Percentiles rank a stretch among this genome's conserved stretches.
These are phyloP conservation scores for Yarrowia galli DNA, from an alignment of 1,139 yeast species.

Conservation along the genomic window DNA sequence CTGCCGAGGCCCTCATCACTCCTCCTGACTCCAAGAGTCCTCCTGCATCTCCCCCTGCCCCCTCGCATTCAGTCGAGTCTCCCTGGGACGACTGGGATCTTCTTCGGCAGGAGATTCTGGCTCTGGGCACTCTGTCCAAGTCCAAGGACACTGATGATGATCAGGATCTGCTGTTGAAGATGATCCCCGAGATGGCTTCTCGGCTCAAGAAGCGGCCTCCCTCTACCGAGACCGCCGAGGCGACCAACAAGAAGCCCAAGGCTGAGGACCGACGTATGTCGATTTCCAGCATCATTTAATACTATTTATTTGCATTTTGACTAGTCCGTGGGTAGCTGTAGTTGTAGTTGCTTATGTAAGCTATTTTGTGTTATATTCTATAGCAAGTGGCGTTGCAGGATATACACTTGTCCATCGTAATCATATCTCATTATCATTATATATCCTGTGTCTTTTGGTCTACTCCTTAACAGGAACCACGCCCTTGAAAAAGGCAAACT, in stretches of 20 bases:
- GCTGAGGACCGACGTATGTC: slow-evolving; percentile 43
- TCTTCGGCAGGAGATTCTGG: slow-evolving; percentile 32
- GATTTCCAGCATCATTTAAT: slow-evolving; percentile 45
- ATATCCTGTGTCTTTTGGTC: slow-evolving; percentile 16
- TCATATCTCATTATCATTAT: slow-evolving; percentile 39
- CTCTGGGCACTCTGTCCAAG: slow-evolving; percentile 13
- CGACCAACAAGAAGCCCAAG: slow-evolving; percentile 17
- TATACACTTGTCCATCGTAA: slow-evolving; percentile 2
- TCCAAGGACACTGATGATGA: slow-evolving; percentile 16
- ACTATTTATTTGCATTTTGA: slow-evolving; percentile 26
- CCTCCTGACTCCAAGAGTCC: slow-evolving; percentile 33
- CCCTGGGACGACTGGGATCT: slow-evolving; percentile 32
- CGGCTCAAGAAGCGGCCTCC: slow-evolving; percentile 20
- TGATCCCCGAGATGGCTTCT: slow-evolving; percentile 26
- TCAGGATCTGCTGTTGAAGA: slow-evolving; percentile 17
- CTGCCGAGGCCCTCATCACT: slow-evolving; percentile 18
- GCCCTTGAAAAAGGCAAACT: slow-evolving; percentile 50
- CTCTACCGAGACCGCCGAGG: background rate
- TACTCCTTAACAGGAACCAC: slow-evolving; percentile 42
- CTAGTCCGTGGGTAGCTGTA: background rate
- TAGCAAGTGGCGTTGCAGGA: too few species aligned
- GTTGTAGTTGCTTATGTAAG: too few species aligned
- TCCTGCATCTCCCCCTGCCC: background rate
- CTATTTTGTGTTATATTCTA: too few species aligned
- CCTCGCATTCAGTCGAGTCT: background rate